Evolutionary conservation across 331 rosid species (phyloP).

Genomic region (Arachis monticola): DNA sequence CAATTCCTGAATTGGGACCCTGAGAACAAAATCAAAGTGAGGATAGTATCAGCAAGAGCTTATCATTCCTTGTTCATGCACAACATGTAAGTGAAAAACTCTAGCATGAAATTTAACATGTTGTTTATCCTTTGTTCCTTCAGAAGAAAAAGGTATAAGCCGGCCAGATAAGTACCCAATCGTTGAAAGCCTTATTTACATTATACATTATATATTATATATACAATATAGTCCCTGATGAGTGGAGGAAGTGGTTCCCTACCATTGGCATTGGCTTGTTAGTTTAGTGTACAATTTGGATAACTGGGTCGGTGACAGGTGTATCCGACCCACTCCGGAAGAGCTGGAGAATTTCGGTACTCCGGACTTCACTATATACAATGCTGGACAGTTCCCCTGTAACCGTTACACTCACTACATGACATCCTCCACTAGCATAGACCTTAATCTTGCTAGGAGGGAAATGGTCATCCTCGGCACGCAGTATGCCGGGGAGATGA

Average conservation of each 20-base stretch:
- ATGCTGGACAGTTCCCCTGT: slow-evolving; percentile 96
- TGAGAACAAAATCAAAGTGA: slow-evolving; percentile 84
- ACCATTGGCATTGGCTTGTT: slow-evolving; percentile 8
- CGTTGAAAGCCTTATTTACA: slow-evolving; percentile 45
- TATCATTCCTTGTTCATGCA: slow-evolving; percentile 99
- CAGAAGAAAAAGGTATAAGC: slow-evolving; percentile 46
- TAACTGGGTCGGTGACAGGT: slow-evolving; percentile 98
- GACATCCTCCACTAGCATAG: slow-evolving; percentile 99
- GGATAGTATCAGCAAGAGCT: slow-evolving; percentile 92
- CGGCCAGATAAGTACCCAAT: slow-evolving; percentile 67
- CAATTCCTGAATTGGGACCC: slow-evolving; percentile 96
- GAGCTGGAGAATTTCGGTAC: slow-evolving; percentile 95
- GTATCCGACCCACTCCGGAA: slow-evolving; percentile 90
- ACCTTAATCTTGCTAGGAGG: slow-evolving; percentile 89
- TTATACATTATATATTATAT: slow-evolving; percentile 2
- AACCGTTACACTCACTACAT: slow-evolving; percentile 96
- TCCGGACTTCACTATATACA: slow-evolving; percentile 98
- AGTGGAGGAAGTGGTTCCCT: slow-evolving; percentile 33
- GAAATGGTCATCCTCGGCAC: slow-evolving; percentile 99
- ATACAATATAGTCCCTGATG: slow-evolving; percentile 22
- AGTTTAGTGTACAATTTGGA: slow-evolving; percentile 61
- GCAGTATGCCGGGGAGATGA: slow-evolving; percentile 98
- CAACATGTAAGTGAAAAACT: slow-evolving; percentile 84
- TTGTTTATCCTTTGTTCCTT: slow-evolving; percentile 43
- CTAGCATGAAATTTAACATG: slow-evolving; percentile 16